phyloP scores from a whole-genome alignment of 257 asterid species.

The Eustoma russellianum region DNA sequence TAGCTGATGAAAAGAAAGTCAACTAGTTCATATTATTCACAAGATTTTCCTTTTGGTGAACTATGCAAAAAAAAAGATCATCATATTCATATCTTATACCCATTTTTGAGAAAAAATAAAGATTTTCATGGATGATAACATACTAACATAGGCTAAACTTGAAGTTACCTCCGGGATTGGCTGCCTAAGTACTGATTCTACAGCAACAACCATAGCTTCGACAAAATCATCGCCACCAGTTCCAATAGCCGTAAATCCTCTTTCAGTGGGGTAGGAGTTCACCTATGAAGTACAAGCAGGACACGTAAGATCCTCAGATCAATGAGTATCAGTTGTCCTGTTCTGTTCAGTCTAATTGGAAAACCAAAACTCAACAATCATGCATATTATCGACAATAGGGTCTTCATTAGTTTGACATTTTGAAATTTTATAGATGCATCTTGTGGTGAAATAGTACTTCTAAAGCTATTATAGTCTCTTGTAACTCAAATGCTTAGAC shows the following conservation, averaged over 20 bases:
- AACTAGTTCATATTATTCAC: too few species aligned
- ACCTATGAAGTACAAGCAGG: constrained; percentile 34
- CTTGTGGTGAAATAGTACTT: too few species aligned
- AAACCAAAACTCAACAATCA: too few species aligned
- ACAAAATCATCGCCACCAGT: constrained; percentile 94
- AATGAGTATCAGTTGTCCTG: neutral
- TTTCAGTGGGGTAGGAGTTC: constrained; percentile 79
- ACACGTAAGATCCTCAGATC: neutral
- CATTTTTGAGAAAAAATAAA: too few species aligned
- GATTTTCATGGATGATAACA: too few species aligned
- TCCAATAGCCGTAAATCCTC: constrained; percentile 96
- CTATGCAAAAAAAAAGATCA: too few species aligned
- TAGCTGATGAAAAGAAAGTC: too few species aligned
- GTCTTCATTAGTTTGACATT: too few species aligned
- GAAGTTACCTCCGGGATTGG: constrained; percentile 60
- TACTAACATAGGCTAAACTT: neutral
- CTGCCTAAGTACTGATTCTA: constrained; percentile 72
- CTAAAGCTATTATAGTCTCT: neutral
- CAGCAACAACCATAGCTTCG: constrained; percentile 92
- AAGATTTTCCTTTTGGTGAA: too few species aligned
- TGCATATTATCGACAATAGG: too few species aligned
- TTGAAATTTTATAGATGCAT: too few species aligned
- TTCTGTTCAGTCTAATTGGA: neutral
- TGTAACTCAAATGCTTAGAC: neutral
- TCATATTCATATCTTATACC: too few species aligned